Evolutionary conservation across 108 stramenopile species (phyloP), one percentile per base, ranked within the genome.

Genomic region (Cyclotella kingstonii): DNA sequence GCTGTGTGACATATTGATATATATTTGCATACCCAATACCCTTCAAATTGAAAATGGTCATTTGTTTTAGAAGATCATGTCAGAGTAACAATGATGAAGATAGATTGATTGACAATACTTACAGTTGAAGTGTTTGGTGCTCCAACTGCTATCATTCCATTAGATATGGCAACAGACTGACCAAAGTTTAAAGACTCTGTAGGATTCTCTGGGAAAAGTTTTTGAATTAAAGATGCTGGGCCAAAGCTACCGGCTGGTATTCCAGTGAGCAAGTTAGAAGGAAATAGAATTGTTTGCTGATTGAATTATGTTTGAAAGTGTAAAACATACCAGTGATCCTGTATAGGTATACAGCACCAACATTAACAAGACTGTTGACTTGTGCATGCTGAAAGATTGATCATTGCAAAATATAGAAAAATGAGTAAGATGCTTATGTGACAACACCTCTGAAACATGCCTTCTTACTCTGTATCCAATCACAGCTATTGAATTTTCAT

Each of bases 191-290:
- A 30, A 31, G 29, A 30, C 34, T 15, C 31, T 3, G 46, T 21
- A 21, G 45, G 33, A 21, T 15, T 48, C 22, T 47, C 60, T 27
- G 60, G 23, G 1, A 35, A 25, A 8, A 61, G 14, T 34, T 61
- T 61, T 47, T 61, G 60, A 33, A 36, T 14, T 27, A 61, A 35
- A 36, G n/a, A n/a, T n/a, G n/a, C n/a, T n/a, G n/a, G n/a, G n/a
- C n/a, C 48, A 14, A 28, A 28, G 11, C 19, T 15, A 2, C 22
- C 23, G 23, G 15, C 15, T 29, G 23, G n/a, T 23, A 21, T 40
- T 40, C 25, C 23, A 26, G 19, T 22, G 40, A 40, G 12, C 5
- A 27, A 40, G 12, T 14, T 5, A 40, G 21, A 23, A 23, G 3
- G n/a, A n/a, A n/a, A n/a, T n/a, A n/a, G n/a, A n/a, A n/a, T n/a